A percentile compares a stretch with the other conserved stretches of the same genome.
Conservation (phyloP, 192 early-diverging fungal genomes). For the Dissophora ornata region DNA sequence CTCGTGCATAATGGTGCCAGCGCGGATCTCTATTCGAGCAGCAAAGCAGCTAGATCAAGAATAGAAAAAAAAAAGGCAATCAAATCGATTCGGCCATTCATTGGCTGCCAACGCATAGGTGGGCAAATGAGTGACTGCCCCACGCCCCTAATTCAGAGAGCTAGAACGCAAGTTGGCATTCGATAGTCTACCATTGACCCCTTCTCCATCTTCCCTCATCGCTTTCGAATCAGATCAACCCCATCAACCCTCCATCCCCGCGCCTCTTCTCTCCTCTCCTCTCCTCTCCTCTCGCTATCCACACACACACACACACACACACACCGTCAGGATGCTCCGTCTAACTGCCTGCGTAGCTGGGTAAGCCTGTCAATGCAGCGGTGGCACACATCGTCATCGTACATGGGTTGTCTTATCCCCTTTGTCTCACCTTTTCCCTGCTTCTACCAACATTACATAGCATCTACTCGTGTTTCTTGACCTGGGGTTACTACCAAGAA, state of each 20-base stretch:
- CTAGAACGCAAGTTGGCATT: too few species aligned
- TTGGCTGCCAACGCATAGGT: constrained; percentile 4
- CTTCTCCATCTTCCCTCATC: too few species aligned
- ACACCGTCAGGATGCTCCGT: constrained; percentile 52
- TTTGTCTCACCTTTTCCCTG: too few species aligned
- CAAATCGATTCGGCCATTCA: not conserved
- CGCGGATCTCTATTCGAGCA: too few species aligned
- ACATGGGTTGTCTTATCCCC: too few species aligned
- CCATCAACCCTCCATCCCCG: not conserved
- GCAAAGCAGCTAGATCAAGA: too few species aligned
- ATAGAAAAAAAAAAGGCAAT: not conserved
- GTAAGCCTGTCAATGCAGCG: not conserved
- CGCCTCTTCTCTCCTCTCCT: not conserved
- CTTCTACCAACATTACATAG: constrained; percentile 49
- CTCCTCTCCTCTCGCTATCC: not conserved
- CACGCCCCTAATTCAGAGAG: too few species aligned
- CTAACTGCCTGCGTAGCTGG: constrained; percentile 58
- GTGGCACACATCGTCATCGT: too few species aligned
- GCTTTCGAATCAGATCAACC: too few species aligned
- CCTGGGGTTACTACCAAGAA: constrained; percentile 97
- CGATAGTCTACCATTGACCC: too few species aligned
- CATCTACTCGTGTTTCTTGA: constrained; percentile 96
- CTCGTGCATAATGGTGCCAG: too few species aligned
- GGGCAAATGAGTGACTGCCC: not conserved
- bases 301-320: not conserved